A percentile compares a stretch with the other conserved stretches of the same genome.
phyloP scores from a whole-genome alignment of 2,329 filamentous ascomycete species.

The Colletotrichum ledebouriae region DNA sequence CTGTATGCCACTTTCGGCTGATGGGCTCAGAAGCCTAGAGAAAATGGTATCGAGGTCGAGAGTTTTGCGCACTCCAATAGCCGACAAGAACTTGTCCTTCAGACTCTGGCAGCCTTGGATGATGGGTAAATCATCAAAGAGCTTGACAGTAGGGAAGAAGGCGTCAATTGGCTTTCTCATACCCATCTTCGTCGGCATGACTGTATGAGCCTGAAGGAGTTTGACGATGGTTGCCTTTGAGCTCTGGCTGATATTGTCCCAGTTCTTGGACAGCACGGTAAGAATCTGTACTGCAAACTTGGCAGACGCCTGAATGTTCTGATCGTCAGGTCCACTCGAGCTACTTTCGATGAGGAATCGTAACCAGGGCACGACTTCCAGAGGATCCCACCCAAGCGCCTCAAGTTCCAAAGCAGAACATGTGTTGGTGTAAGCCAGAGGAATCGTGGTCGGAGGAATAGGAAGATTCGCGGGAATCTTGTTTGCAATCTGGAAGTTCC shows the following conservation, averaged over 20 bases:
- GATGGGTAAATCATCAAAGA: constrained; percentile 93
- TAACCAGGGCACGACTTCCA: constrained; percentile 90
- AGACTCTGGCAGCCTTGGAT: constrained; percentile 81
- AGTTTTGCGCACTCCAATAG: constrained; percentile 93
- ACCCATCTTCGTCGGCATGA: constrained; percentile 91
- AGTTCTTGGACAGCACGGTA: constrained; percentile 86
- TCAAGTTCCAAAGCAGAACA: constrained; percentile 78
- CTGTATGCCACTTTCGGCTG: constrained; percentile 65
- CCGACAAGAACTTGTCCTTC: constrained; percentile 89
- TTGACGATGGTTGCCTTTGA: constrained; percentile 76
- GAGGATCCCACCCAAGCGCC: constrained; percentile 85
- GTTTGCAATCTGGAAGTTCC: constrained; percentile 79
- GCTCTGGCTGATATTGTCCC: constrained; percentile 80
- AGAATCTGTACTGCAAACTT: constrained; percentile 84
- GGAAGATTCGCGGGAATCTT: constrained; percentile 87
- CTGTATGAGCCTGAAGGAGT: constrained; percentile 75
- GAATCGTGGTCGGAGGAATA: constrained; percentile 84
- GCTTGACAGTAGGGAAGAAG: constrained; percentile 92
- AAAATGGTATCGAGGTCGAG: constrained; percentile 96
- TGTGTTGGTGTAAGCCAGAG: constrained; percentile 83
- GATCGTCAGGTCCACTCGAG: constrained; percentile 69
- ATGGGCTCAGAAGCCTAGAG: constrained; percentile 79
- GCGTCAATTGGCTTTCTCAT: constrained; percentile 89
- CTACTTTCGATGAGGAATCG: constrained; percentile 81
- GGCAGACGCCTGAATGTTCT: constrained; percentile 78